A percentile compares a stretch with the other conserved stretches of the same genome.
phyloP scores from a whole-genome alignment of 2,329 filamentous ascomycete genomes.

The Colletotrichum aenigma region DNA sequence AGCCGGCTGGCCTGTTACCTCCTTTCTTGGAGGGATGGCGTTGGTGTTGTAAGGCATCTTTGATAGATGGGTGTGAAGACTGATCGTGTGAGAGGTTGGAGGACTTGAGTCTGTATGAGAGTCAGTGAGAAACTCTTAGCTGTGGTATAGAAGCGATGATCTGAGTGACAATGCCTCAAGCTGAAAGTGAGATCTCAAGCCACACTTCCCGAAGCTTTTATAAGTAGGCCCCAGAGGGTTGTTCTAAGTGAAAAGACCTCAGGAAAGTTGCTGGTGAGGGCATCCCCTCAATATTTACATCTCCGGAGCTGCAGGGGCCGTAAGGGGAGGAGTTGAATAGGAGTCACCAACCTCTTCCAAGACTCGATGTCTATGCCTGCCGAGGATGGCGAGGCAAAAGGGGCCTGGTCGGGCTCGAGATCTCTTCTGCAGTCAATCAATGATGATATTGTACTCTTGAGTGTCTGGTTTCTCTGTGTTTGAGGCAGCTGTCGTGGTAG shows the following conservation, averaged over 20 bases:
- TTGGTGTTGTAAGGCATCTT: conserved; percentile 90
- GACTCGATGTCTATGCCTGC: background rate
- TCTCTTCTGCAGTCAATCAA: too few relatives aligned
- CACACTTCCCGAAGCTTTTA: background rate
- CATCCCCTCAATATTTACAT: background rate
- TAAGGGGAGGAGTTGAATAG: background rate
- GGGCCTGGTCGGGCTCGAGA: background rate
- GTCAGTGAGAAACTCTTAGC: background rate
- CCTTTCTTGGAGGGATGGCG: conserved; percentile 78
- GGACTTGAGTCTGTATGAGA: background rate
- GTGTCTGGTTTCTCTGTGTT: too few relatives aligned
- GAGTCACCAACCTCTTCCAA: background rate
- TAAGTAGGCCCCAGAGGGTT: background rate
- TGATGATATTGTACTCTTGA: background rate
- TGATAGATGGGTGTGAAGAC: background rate
- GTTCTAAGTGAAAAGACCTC: background rate
- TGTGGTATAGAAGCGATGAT: background rate
- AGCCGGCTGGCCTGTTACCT: conserved; percentile 83
- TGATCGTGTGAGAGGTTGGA: background rate
- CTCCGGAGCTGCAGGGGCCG: background rate
- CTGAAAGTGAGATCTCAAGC: background rate
- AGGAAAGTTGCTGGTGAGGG: background rate
- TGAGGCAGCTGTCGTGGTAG: background rate
- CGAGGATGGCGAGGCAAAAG: background rate
- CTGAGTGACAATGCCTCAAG: background rate